Base-by-base conservation (phyloP, 2,329 filamentous ascomycete species). In the Fusarium subtropicale region DNA sequence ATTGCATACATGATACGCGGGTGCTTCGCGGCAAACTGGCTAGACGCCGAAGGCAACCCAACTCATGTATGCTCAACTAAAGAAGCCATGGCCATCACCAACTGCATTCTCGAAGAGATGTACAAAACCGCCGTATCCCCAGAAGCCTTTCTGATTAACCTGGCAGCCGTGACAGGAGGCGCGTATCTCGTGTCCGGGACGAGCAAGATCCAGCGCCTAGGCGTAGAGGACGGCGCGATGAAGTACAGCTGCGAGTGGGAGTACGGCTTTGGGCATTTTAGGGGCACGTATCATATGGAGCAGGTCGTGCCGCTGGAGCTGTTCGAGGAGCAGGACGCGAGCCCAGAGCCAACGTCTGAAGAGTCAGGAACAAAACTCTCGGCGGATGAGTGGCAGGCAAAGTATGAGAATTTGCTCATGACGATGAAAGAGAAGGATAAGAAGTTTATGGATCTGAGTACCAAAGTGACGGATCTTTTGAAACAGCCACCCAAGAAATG, bases 341-440 rank as follows among this genome's bases (percentile, higher is more conserved):
- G 60, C 10, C 58, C 51, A 5, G 75, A 71, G 20, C 68, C 64
- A n/a, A 65, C 48, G 28, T 60, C 58, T 13, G 51, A 56, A 12
- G 69, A 46, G 28, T 59, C 60, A 7, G 62, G 34, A 10, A 26
- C 26, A 7, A 54, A 57, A 34, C 64, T 80, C 45, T 74, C 77
- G 7, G 79, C 79, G 5, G 80, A 78, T 41, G 77, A 81, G 50
- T 87, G 86, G 86, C 83, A 86, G 74, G 76, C 77, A 48, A 86
- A 82, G 64, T 89, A 89, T 68, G 80, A 79, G 44, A 84, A 88
- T 56, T 81, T 92, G 69, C 84, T 90, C 73, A 85, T 85, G 42
- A 83, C 85, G 65, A 83, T 92, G 71, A 84, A 84, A 74, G 85
- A 87, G 61, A 84, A 85, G 62, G 88, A 91, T 71, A 84, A 84